Conservation (phyloP, 768 basidiomycete genomes). For the Russula sp. region DNA sequence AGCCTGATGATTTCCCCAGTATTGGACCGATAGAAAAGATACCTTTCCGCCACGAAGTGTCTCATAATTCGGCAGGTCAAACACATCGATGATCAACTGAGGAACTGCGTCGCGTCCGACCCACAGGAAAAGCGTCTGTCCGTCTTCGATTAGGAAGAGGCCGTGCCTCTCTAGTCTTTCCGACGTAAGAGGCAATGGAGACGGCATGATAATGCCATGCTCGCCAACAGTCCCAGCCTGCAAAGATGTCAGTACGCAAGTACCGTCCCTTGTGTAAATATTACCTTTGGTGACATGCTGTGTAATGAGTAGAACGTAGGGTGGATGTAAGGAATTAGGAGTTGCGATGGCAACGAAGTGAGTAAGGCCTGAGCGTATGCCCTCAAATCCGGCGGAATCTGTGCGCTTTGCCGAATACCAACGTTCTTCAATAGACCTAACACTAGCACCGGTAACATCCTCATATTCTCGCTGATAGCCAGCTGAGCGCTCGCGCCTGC, state of each 20-base stretch:
- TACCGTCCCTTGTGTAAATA: slow-evolving; percentile 24
- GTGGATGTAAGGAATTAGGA: slow-evolving; percentile 90
- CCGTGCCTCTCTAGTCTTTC: slow-evolving; percentile 94
- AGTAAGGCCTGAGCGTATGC: slow-evolving; percentile 93
- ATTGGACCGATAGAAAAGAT: not conserved
- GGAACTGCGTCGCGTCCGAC: slow-evolving; percentile 98
- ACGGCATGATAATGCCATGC: slow-evolving; percentile 82
- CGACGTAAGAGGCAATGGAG: slow-evolving; percentile 86
- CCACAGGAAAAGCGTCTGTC: slow-evolving; percentile 97
- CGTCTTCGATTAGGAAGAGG: slow-evolving; percentile 94
- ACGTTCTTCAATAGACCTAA: slow-evolving; percentile 95
- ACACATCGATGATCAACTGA: slow-evolving; percentile 90
- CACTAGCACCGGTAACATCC: slow-evolving; percentile 86
- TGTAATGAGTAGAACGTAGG: slow-evolving; percentile 95
- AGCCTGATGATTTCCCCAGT: not conserved
- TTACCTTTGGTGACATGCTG: slow-evolving; percentile 90
- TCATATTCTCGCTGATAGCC: slow-evolving; percentile 89
- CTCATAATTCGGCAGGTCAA: slow-evolving; percentile 84
- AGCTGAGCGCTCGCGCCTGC: slow-evolving; percentile 93
- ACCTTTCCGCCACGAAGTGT: slow-evolving; percentile 94
- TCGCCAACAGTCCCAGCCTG: slow-evolving; percentile 92
- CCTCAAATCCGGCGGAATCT: slow-evolving; percentile 94
- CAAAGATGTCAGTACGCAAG: slow-evolving; percentile 21
- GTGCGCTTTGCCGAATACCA: slow-evolving; percentile 91
- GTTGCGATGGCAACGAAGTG: slow-evolving; percentile 86